Base-by-base conservation (phyloP, 176 grass and related monocot species). In the Carex cristatella region DNA sequence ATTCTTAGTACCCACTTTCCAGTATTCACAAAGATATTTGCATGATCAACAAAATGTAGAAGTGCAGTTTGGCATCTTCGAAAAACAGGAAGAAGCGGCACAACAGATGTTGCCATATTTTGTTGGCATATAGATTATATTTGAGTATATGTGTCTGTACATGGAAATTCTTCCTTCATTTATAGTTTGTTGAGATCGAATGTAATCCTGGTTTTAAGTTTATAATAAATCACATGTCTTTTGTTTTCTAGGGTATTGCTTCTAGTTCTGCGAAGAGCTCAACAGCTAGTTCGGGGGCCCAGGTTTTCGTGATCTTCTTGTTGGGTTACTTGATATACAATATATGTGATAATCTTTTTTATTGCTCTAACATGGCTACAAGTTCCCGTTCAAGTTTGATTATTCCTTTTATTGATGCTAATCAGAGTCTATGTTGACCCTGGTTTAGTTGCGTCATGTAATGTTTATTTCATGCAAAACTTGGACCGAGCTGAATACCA, bases 191-290 rank as follows among this genome's bases (percentile, higher is more conserved):
- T 78, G 30, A 78, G 74, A 78, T 78, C 30, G 19, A 56, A 32
- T 35, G 28, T 57, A 35, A 51, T 78, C 51, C 10, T 78, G 74
- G 48, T 78, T 35, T 32, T 32, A 78, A 32, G 28, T 78, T 57
- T 78, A 13, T 77, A 56, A 77, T 55, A 77, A 57, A 49, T 84
- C 69, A 80, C 63, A 80, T 80, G 28, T 76, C 51, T 89, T 91
- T 81, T 95, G 33, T 81, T 81, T 94, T 60, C 58, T 89, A 98
- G 93, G 93, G 95, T 80, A 84, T 88, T 89, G 44, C 81, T 88
- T 70, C 89, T 94, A 80, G 94, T 94, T 86, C 93, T 30, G 56
- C 87, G 0, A 95, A 95, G 91, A 95, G 84, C 84, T 89, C 91
- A 32, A 67, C 87, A 72, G 85, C 88, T 65, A 91, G 84, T 88